Base-by-base conservation (phyloP, 2,329 filamentous ascomycete species). In the Dryadomyces quercus-mongolicae region DNA sequence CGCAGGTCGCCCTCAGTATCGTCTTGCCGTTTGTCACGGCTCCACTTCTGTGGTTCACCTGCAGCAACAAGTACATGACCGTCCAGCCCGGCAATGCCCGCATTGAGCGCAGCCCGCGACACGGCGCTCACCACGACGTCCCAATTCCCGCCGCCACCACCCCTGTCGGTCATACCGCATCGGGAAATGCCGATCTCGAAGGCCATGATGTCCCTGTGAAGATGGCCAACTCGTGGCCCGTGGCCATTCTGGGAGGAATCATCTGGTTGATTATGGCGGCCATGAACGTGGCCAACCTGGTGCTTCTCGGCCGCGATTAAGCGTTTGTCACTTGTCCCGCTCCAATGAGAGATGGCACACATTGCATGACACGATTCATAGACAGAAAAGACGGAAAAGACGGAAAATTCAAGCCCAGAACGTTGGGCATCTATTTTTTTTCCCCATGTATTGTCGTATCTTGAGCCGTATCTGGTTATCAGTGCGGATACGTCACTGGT, bases 31-130 rank as follows among this genome's bases (percentile, higher is more conserved):
- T 95, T 64, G 80, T 92, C n/a, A 82, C 80, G 1, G 86, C 88
- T 1, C 89, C 89, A 1, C 71, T 95, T 36, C 85, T 95, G 54
- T 94, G 86, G 69, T 94, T 94, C 62, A 95, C 89, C 0, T 88
- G 85, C 61, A 76, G 84, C 46, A 79, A 82, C 60, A 81, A 81
- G 63, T 93, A 85, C 68, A 95, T 95, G 89, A 87, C 81, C 9
- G 85, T 88, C 6, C 66, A 69, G 55, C 68, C 74, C 2, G 74
- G 75, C 38, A 64, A 66, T 22, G 68, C 70, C 7, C 62, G 67
- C 12, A 44, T 44, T 16, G 42, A n/a, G 3, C 36, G 36, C 36
- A 40, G 36, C 36, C 10, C 15, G 1, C 36, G 18, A 18, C 20
- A 16, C 25, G 15, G n/a, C 47, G 47, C 16, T 25, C 4, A 9